Base-by-base conservation (phyloP, 768 basidiomycete species). In the Amanita rubescens region DNA sequence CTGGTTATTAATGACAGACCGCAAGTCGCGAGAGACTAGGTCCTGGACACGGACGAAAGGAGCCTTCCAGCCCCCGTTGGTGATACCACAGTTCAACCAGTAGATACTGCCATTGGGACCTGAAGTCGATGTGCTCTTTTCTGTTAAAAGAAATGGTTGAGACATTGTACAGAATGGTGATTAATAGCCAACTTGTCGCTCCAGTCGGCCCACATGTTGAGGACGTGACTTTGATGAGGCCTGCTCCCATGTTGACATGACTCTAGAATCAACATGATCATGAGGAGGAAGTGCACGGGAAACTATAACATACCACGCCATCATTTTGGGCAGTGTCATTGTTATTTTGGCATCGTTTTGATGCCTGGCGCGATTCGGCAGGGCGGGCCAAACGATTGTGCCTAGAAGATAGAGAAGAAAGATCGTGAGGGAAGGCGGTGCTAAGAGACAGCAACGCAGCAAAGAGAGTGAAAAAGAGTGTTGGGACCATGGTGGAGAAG, bases 41-140 rank as follows among this genome's bases (percentile, higher is more conserved):
- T 87, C 75, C 35, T 72, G 49, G 9, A 87, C 60, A 7, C 65
- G 65, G 53, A 94, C 68, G 53, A 66, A 63, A 14, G 90, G 87
- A 15, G 92, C 90, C 45, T 68, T 77, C 91, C 91, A 94, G 27
- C 85, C 86, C 32, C 63, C 63, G 30, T 59, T 63, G 41, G 76
- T 71, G 51, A 93, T 65, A 39, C 88, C 90, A 61, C 90, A 93
- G 70, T 88, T 90, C 59, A 92, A 66, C 79, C 84, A 92, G 51
- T 80, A 72, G 45, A 87, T 81, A 61, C 73, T 65, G n/a, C 86
- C 85, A 61, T 88, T 88, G 15, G 85, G 85, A 15, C 87, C 87
- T 37, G 70, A 68, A 22, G 71, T 67, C 6, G 65, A 60, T 3
- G 78, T 82, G 56, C 75, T 69, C 37, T 78, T 54, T 60, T 60